Conservation (phyloP, 73 alveolate genomes). For the Paramecium biaurelia region DNA sequence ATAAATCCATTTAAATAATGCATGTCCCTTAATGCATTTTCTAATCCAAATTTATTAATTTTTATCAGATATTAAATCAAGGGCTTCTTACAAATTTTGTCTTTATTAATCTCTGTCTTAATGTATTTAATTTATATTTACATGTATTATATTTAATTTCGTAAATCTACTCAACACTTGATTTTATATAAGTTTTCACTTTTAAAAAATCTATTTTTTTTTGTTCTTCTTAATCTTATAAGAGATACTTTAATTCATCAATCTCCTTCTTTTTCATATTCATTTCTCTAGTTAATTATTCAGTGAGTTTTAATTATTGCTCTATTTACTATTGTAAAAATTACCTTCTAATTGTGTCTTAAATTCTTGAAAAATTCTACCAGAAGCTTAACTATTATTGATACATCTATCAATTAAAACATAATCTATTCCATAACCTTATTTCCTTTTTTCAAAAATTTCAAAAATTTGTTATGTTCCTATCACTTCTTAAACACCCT, state of each 20-base stretch:
- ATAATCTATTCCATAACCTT: constrained; percentile 28
- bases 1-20: not conserved
- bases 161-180: not conserved
- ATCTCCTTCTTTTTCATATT: not conserved
- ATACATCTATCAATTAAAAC: not conserved
- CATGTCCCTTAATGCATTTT: not conserved
- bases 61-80: not conserved
- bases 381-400: not conserved
- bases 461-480: constrained; percentile 1
- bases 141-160: not conserved
- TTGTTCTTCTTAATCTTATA: not conserved
- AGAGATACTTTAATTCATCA: not conserved
- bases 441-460: constrained; percentile 4
- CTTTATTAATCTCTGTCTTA: not conserved
- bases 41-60: not conserved
- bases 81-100: not conserved
- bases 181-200: not conserved
- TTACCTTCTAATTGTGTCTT: not conserved
- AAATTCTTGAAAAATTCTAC: not conserved
- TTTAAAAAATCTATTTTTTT: not conserved
- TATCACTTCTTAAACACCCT: not conserved
- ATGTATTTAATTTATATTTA: not conserved
- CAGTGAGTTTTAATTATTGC: not conserved
- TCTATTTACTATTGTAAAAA: not conserved
- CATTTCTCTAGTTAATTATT: not conserved